Base-by-base conservation (phyloP, 2,329 filamentous ascomycete genomes). In the Fusarium sp. region DNA sequence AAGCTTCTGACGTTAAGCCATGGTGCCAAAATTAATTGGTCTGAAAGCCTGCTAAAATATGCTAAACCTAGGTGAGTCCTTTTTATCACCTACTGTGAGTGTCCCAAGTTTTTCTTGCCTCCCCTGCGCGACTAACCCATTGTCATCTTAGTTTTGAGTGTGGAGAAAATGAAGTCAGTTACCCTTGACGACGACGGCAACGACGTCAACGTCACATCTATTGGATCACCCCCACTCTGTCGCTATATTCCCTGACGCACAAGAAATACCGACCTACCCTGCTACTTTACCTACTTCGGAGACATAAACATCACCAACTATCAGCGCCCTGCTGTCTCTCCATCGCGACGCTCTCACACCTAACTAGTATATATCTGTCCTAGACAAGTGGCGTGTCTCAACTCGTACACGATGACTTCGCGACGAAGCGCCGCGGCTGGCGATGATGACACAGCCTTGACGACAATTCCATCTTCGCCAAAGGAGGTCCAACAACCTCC, bases 361-460 rank as follows among this genome's bases (percentile, higher is more conserved):
- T 46, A 33, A 16, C 23, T 46, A 19, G 52, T 54, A 31, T 54
- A 27, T 21, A 35, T 44, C 41, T 58, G 45, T 27, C 38, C 44
- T 23, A 63, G 56, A 63, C 51, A 54, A 45, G 66, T 70, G 44
- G 71, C 38, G 48, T 48, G 52, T 61, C 48, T 66, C 27, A 57
- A 54, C 38, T 31, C 39, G 19, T 35, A 29, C 42, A 70, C 52
- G 58, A 76, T 76, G 73, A 63, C 77, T 29, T 74, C 70, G 64
- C 73, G 78, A 75, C 74, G 75, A 73, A 60, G 51, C 49, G 54
- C 60, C 66, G 65, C 65, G 18, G 70, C 62, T 63, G 63, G 66
- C 39, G 51, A 69, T 51, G 70, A 73, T 55, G 73, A 74, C 31
- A 62, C 63, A n/a, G 70, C 70, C 19, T 38, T 73, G 57, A 63